A percentile compares a stretch with the other conserved stretches of the same genome.
These are phyloP conservation scores for Lodderomyces orthopsilosis DNA, from an alignment of 1,139 yeast species.

Conservation along the genomic window DNA sequence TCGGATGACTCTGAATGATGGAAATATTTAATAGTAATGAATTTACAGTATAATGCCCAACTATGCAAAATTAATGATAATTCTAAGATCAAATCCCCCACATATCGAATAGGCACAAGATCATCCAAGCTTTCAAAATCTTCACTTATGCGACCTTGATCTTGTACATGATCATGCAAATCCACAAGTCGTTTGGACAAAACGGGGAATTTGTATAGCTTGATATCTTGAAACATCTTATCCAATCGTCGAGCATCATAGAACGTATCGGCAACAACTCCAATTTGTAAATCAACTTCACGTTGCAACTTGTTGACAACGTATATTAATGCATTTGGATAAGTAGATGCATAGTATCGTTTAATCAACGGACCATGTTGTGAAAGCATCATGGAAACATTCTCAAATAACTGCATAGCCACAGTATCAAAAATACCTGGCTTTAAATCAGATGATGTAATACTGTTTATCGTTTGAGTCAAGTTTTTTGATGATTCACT, in stretches of 20 bases:
- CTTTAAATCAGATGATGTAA: constrained; percentile 30
- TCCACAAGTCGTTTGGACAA: constrained; percentile 27
- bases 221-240: constrained; percentile 54
- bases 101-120: constrained; percentile 36
- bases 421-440: constrained; percentile 63
- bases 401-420: constrained; percentile 75
- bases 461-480: constrained; percentile 40
- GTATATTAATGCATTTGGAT: constrained; percentile 54
- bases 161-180: constrained; percentile 15
- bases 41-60: constrained; percentile 83
- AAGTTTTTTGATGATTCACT: constrained; percentile 72
- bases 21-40: constrained; percentile 65
- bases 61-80: constrained; percentile 74
- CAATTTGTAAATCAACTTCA: constrained; percentile 90
- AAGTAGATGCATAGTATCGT: constrained; percentile 59
- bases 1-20: constrained; percentile 8
- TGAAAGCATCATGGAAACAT: constrained; percentile 75
- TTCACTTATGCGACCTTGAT: constrained; percentile 6
- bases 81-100: constrained; percentile 64
- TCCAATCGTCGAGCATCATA: constrained; percentile 68
- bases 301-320: constrained; percentile 74
- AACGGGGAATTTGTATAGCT: constrained; percentile 54
- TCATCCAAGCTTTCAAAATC: constrained; percentile 25
- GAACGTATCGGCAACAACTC: constrained; percentile 82
- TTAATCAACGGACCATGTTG: constrained; percentile 83